phyloP scores from a whole-genome alignment of 2,329 filamentous ascomycete species.

The Fusarium circinatum region DNA sequence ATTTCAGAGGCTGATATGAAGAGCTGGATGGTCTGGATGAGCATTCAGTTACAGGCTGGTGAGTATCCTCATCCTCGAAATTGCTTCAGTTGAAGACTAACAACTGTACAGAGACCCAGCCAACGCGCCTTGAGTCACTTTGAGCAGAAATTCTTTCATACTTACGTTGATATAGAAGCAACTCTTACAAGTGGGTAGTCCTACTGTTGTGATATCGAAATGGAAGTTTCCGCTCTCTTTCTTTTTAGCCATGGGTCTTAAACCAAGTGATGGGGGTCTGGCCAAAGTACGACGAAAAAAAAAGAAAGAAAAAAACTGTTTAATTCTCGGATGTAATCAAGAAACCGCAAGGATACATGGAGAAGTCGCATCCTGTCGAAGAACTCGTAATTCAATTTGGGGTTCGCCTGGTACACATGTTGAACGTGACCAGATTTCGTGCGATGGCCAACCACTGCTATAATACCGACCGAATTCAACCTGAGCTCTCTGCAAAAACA shows the following conservation, averaged over 20 bases:
- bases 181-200: background rate
- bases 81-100: too few relatives aligned
- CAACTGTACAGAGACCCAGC: too few relatives aligned
- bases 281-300: background rate
- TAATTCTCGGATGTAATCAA: background rate
- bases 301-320: background rate
- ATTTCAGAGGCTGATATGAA: accelerated
- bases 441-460: background rate
- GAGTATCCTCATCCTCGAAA: too few relatives aligned
- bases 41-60: too few relatives aligned
- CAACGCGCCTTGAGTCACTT: too few relatives aligned
- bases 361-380: background rate
- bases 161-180: background rate
- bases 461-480: background rate
- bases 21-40: too few relatives aligned
- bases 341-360: background rate
- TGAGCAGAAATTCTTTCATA: background rate
- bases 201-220: background rate
- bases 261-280: background rate
- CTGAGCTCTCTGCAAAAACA: background rate
- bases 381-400: background rate
- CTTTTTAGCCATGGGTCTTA: background rate
- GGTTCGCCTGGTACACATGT: background rate
- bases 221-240: background rate
- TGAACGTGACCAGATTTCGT: background rate